Percentiles rank a stretch among this genome's conserved stretches.
Evolutionary conservation across 768 basidiomycete species (phyloP).

Genomic region (Xerocomus potaroensis): DNA sequence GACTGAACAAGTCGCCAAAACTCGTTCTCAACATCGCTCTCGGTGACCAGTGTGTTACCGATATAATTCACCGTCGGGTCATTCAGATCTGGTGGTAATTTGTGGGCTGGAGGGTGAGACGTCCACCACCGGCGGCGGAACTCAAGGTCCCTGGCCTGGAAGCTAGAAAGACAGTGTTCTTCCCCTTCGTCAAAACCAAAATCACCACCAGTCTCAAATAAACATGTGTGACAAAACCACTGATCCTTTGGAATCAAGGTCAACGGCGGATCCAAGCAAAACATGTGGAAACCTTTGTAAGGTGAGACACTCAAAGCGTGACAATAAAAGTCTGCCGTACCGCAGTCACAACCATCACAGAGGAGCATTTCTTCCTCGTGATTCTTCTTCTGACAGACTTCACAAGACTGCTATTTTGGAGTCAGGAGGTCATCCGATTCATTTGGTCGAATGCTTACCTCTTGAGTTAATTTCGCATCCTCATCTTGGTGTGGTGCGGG

Average conservation of each 20-base stretch:
- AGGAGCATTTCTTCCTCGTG: slow-evolving; percentile 89
- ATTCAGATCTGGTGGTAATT: slow-evolving; percentile 32
- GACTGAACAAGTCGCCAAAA: slow-evolving; percentile 97
- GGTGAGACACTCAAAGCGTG: slow-evolving; percentile 12
- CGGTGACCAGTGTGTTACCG: slow-evolving; percentile 66
- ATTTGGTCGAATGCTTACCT: slow-evolving; percentile 40
- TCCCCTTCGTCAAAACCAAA: slow-evolving; percentile 98
- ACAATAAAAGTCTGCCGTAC: slow-evolving; percentile 35
- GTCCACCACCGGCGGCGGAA: slow-evolving; percentile 90
- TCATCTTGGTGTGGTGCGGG: slow-evolving; percentile 26
- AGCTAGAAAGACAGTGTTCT: slow-evolving; percentile 88
- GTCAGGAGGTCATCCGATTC: slow-evolving; percentile 17
- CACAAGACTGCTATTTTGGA: slow-evolving; percentile 69
- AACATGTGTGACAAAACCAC: slow-evolving; percentile 93
- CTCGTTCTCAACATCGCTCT: slow-evolving; percentile 89
- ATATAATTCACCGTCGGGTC: slow-evolving; percentile 53
- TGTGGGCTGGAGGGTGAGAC: slow-evolving; percentile 55
- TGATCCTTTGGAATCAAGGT: slow-evolving; percentile 83
- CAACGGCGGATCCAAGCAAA: slow-evolving; percentile 92
- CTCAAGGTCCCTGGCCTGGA: slow-evolving; percentile 85
- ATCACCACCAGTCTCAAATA: slow-evolving; percentile 89
- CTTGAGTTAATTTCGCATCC: slow-evolving; percentile 44
- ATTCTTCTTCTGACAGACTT: slow-evolving; percentile 88
- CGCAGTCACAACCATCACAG: slow-evolving; percentile 82
- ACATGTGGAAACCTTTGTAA: slow-evolving; percentile 86